Base-by-base conservation (phyloP, 257 asterid species). In the Ilex asprella region DNA sequence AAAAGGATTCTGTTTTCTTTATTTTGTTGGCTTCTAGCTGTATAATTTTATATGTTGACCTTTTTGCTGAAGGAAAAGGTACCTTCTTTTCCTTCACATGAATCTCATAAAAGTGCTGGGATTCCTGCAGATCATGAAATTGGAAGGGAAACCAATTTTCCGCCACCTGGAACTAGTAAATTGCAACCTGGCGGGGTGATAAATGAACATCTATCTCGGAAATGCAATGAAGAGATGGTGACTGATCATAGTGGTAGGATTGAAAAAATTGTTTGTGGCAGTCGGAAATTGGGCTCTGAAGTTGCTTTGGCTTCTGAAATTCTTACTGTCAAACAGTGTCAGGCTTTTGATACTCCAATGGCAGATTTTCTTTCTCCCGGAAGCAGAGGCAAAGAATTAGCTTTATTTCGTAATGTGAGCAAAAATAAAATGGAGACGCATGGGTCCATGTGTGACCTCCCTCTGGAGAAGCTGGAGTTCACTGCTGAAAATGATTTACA, bases 401-500 rank as follows among this genome's bases (percentile, higher is more conserved):
- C 61, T 35, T 72, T 66, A 56, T 71, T 72, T 31, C 39, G 64
- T n/a, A 57, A 70, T 31, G 78, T 62, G 52, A 61, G 16, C 8
- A 67, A 61, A 58, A 59, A 64, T 15, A 65, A 60, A 55, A 51
- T 31, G 15, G 58, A 27, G 16, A 56, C n/a, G 21, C 32, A 56
- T 43, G 52, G 53, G 43, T 43, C 63, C 11, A 35, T 31, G 29
- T 39, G 31, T 30, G 54, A 31, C 2, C 68, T 58, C 12, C 13
- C 57, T 61, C 55, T 63, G 68, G 49, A 57, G 65, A 62, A 56
- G 61, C 59, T 71, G n/a, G 87, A 79, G 67, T 73, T 63, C 57
- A 71, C 69, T 12, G 85, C 81, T 10, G 91, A 82, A 72, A 82
- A 75, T 61, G 75, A 76, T 53, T 63, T 73, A 50, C 46, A 2